Conservation (phyloP, 345 rosid species). For the Diplotaxis tenuifolia region DNA sequence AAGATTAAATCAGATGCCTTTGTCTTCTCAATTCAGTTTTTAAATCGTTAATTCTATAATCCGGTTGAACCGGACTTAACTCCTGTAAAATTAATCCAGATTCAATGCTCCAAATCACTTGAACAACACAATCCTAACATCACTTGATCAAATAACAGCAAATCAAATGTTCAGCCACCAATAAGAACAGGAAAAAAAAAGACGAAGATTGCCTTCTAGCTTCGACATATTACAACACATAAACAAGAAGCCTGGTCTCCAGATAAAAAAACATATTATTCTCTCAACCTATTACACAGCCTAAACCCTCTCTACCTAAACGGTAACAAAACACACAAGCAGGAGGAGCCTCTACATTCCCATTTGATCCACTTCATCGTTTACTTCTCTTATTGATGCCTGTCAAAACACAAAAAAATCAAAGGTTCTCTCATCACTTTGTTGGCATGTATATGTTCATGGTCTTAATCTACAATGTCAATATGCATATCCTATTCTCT, state of each 20-base stretch:
- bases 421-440: background rate
- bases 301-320: constrained; percentile 28
- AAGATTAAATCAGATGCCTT: background rate
- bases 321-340: constrained; percentile 4
- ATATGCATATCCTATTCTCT: too few relatives aligned
- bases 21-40: background rate
- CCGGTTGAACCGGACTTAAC: background rate
- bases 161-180: background rate
- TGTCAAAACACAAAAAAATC: background rate
- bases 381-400: constrained; percentile 23
- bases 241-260: constrained; percentile 4
- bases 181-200: background rate
- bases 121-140: background rate
- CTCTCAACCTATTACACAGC: constrained; percentile 21
- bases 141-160: background rate
- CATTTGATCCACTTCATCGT: constrained; percentile 4
- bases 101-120: background rate
- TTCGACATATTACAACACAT: constrained; percentile 6
- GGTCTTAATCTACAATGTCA: too few relatives aligned
- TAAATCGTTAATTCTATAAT: background rate
- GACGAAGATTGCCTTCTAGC: background rate
- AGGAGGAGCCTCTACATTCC: background rate
- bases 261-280: constrained; percentile 3
- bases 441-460: background rate
- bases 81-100: background rate